These are phyloP conservation scores for Lithospermum erythrorhizon DNA, from an alignment of 257 asterid genomes.

Conservation along the genomic window DNA sequence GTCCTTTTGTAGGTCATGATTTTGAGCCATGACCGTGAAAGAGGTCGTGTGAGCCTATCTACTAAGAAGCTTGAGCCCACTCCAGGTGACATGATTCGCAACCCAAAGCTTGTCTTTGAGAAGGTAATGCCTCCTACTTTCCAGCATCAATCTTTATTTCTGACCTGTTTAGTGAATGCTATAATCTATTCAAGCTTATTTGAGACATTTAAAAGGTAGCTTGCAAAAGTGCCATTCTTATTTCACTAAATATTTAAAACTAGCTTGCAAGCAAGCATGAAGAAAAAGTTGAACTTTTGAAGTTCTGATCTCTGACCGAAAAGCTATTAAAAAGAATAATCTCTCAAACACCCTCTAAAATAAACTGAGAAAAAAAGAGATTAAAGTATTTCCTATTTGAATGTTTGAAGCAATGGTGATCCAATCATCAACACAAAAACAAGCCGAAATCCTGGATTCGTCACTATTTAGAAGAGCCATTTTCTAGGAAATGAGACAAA, in stretches of 20 bases:
- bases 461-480: no score
- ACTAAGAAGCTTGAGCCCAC: slow-evolving; percentile 97
- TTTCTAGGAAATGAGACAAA: no score
- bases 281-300: neutral
- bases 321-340: no score
- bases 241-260: neutral
- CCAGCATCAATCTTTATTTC: neutral
- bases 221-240: neutral
- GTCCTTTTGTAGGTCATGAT: slow-evolving; percentile 66
- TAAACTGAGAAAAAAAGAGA: no score
- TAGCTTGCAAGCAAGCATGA: neutral
- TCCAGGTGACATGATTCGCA: slow-evolving; percentile 98
- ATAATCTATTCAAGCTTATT: neutral
- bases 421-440: no score
- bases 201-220: neutral
- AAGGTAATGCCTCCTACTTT: slow-evolving; percentile 38
- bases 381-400: neutral
- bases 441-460: no score
- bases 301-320: neutral
- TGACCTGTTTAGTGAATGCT: neutral
- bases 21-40: slow-evolving; percentile 96
- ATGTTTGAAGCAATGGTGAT: no score
- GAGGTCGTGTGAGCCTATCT: slow-evolving; percentile 93
- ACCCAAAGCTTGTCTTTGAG: slow-evolving; percentile 89
- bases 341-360: no score